These are phyloP conservation scores for Cyberlindnera xylosilytica DNA, from an alignment of 805 yeast species.

Conservation along the genomic window DNA sequence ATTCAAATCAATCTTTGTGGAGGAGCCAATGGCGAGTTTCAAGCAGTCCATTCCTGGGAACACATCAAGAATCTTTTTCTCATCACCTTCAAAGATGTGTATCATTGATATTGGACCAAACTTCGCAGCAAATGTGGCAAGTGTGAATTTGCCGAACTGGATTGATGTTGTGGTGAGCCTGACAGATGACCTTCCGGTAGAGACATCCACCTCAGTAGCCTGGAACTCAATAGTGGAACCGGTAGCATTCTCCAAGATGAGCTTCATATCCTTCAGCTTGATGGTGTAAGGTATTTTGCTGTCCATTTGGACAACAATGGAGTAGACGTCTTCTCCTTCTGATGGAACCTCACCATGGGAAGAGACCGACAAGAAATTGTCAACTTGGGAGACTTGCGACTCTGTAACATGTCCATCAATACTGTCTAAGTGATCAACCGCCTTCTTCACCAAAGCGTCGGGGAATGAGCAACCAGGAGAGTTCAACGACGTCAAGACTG, in stretches of 20 bases:
- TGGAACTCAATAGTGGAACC: conserved; percentile 13
- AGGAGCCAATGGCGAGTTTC: conserved; percentile 8
- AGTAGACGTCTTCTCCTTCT: conserved; percentile 13
- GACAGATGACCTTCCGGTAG: conserved; percentile 4
- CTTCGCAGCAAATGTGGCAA: conserved; percentile 25
- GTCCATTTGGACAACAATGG: conserved; percentile 7
- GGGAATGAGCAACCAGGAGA: not conserved
- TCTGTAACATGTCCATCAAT: not conserved
- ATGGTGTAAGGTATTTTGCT: conserved; percentile 6
- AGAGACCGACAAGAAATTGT: conserved; percentile 11
- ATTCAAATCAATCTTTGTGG: conserved; percentile 19
- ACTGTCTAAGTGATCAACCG: conserved; percentile 5
- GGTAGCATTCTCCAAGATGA: conserved; percentile 17
- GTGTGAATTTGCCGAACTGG: conserved; percentile 34
- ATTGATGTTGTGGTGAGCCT: conserved; percentile 29
- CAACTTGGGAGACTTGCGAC: conserved; percentile 3
- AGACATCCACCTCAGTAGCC: not conserved
- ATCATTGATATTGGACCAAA: conserved; percentile 27
- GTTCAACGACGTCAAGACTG: conserved; percentile 6
- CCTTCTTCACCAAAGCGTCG: conserved; percentile 6
- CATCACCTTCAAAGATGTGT: conserved; percentile 18
- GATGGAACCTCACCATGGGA: conserved; percentile 10
- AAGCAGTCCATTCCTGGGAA: conserved; percentile 22
- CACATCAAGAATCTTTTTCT: conserved; percentile 7
- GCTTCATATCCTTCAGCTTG: conserved; percentile 16